Conservation (phyloP, 371 early-diverging fungal species). For the Circinella minor region DNA sequence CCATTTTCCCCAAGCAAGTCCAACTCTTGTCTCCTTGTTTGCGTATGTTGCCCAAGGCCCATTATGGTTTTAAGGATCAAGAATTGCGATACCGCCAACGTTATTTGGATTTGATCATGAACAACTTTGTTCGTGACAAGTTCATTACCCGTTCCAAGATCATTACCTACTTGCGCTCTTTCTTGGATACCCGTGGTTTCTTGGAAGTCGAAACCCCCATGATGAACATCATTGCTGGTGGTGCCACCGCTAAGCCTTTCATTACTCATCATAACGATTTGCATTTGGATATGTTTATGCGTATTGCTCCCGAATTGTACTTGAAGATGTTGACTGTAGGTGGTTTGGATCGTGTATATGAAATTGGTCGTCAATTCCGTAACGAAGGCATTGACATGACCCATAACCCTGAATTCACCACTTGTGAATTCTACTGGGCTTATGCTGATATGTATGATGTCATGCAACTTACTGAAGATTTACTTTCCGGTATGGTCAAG, state of each 20-base stretch:
- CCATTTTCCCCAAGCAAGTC: conserved; percentile 92
- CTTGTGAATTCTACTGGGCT: conserved; percentile 99
- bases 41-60: conserved; percentile 95
- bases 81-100: conserved; percentile 99
- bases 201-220: conserved; percentile 99
- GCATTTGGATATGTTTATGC: conserved; percentile 98
- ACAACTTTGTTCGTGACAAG: conserved; percentile 93
- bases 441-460: conserved; percentile 99
- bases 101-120: conserved; percentile 99
- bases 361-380: conserved; percentile 99
- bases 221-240: conserved; percentile 99
- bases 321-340: conserved; percentile 98
- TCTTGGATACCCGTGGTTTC: conserved; percentile 94
- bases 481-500: conserved; percentile 94
- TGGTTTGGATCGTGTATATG: conserved; percentile 99
- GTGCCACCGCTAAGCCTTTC: conserved; percentile 99
- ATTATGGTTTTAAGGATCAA: conserved; percentile 96
- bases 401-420: conserved; percentile 99
- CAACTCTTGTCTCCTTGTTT: conserved; percentile 95
- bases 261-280: conserved; percentile 99
- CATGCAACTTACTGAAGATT: conserved; percentile 94
- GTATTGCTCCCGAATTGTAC: conserved; percentile 99
- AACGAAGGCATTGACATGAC: conserved; percentile 99
- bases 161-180: conserved; percentile 94
- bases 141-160: conserved; percentile 93